Conservation (phyloP, 371 early-diverging fungal species). For the Syncephalastrum sp. region DNA sequence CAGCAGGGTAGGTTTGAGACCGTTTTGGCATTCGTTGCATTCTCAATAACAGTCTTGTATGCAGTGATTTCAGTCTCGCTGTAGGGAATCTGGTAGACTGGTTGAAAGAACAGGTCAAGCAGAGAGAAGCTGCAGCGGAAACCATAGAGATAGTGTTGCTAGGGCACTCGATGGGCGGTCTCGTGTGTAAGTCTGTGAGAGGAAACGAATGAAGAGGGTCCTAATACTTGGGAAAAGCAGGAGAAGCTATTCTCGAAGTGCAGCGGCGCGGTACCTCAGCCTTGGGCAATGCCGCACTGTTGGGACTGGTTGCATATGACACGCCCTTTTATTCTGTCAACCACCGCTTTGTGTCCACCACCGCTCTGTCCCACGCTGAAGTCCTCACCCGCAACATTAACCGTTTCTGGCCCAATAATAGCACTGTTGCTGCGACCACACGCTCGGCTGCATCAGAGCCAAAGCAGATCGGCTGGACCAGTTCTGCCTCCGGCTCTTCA, state of each 20-base stretch:
- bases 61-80: conserved; percentile 38
- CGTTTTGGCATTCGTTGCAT: too few species aligned
- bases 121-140: conserved; percentile 22
- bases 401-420: conserved; percentile 2
- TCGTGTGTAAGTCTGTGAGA: conserved; percentile 46
- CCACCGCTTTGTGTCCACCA: conserved; percentile 39
- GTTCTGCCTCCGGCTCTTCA: neutral
- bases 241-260: conserved; percentile 51
- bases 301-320: conserved; percentile 62
- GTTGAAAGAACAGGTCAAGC: conserved; percentile 43
- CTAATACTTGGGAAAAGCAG: conserved; percentile 14
- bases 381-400: conserved; percentile 15
- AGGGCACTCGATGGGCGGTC: conserved; percentile 68
- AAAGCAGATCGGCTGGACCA: conserved; percentile 7
- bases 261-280: conserved; percentile 1
- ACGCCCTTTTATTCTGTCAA: conserved; percentile 63
- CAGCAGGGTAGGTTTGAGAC: conserved; percentile 45
- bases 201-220: neutral
- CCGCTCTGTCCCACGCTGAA: conserved; percentile 25
- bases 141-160: conserved; percentile 29
- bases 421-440: conserved; percentile 1
- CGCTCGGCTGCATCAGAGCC: neutral
- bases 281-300: conserved; percentile 29
- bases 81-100: conserved; percentile 47
- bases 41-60: conserved; percentile 13